phyloP scores from a whole-genome alignment of 257 asterid genomes.

The Lycium ferocissimum region DNA sequence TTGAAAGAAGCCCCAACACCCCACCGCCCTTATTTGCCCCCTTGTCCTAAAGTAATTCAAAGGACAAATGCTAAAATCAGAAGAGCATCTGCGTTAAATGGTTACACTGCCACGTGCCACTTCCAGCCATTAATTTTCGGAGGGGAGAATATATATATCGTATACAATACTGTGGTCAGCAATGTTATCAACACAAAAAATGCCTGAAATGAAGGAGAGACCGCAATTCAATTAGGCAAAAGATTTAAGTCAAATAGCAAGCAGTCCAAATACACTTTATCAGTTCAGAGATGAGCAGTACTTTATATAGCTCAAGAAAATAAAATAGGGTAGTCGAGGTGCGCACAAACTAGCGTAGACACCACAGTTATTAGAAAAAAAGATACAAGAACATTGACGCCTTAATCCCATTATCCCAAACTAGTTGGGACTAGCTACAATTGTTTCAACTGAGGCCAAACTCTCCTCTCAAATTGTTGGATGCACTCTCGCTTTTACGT shows the following conservation, averaged over 20 bases:
- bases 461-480: neutral
- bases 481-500: neutral
- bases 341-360: too few relatives aligned
- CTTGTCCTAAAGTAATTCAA: too few relatives aligned
- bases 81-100: neutral
- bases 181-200: neutral
- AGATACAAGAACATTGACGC: neutral
- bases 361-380: too few relatives aligned
- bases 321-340: too few relatives aligned
- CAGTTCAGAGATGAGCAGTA: neutral
- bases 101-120: neutral
- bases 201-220: neutral
- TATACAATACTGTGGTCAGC: neutral
- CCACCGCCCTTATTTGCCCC: too few relatives aligned
- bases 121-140: neutral
- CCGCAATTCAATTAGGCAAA: conserved; percentile 9
- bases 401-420: neutral
- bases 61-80: neutral
- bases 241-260: neutral
- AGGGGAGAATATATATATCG: neutral
- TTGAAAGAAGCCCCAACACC: too few relatives aligned
- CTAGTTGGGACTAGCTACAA: neutral
- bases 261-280: neutral
- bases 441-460: neutral
- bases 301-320: neutral